Conservation (phyloP, 257 asterid genomes). For the Solanum paucissectum region DNA sequence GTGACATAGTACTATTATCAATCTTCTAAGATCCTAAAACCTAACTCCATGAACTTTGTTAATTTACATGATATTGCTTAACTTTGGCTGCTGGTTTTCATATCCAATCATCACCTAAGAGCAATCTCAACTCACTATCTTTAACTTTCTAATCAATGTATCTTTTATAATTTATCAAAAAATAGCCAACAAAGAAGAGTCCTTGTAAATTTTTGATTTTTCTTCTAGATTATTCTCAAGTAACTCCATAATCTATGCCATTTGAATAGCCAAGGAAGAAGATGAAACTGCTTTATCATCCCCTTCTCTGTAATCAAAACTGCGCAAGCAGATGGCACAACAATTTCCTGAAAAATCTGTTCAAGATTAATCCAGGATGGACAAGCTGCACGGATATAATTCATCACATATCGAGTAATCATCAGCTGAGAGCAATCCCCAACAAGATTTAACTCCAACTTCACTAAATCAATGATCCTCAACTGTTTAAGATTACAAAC, state of each 20-base stretch:
- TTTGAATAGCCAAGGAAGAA: not conserved
- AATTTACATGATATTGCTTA: constrained; percentile 63
- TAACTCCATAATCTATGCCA: not conserved
- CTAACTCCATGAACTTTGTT: constrained; percentile 80
- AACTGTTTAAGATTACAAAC: too few relatives aligned
- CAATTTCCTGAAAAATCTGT: not conserved
- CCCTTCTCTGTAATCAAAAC: not conserved
- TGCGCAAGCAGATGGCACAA: not conserved
- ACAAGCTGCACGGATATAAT: not conserved
- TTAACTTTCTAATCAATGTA: not conserved
- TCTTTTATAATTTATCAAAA: not conserved
- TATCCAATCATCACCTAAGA: constrained; percentile 77
- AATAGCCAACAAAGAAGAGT: not conserved
- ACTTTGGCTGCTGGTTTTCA: constrained; percentile 61
- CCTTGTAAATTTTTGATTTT: not conserved
- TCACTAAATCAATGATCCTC: not conserved
- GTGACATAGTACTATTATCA: constrained; percentile 40
- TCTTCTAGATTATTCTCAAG: not conserved
- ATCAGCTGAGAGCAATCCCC: not conserved
- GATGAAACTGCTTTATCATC: not conserved
- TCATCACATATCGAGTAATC: not conserved
- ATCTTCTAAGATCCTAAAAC: constrained; percentile 59
- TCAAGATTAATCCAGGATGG: not conserved
- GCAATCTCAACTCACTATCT: constrained; percentile 32
- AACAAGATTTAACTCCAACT: not conserved